These are phyloP conservation scores for Leccinum subrobustum DNA, from an alignment of 1,284 basidiomycete species.

Conservation along the genomic window DNA sequence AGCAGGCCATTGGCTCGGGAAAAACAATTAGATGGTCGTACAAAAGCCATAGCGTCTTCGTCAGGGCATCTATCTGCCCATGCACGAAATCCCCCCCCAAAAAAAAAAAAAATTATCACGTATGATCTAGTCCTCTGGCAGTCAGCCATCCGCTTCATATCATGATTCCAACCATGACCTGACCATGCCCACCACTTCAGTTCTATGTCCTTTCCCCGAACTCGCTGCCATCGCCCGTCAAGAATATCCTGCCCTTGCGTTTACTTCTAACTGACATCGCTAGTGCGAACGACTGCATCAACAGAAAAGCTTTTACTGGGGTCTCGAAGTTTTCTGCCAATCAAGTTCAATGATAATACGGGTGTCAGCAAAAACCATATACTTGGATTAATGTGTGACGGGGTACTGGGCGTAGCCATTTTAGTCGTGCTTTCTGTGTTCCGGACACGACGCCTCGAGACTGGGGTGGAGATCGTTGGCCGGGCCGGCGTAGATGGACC, in stretches of 20 bases:
- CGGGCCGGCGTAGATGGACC: background rate
- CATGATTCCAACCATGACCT: background rate
- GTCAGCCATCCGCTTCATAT: background rate
- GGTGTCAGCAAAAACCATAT: background rate
- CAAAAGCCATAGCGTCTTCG: background rate
- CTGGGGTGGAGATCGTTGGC: background rate
- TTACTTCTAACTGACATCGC: constrained; percentile 28
- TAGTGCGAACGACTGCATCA: constrained; percentile 21
- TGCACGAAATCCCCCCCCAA: background rate
- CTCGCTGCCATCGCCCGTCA: constrained; percentile 15
- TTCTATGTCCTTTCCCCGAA: constrained; percentile 26
- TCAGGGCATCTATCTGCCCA: background rate
- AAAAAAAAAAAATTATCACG: background rate
- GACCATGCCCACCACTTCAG: background rate
- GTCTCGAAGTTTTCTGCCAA: constrained; percentile 22
- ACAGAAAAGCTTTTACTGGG: constrained; percentile 21
- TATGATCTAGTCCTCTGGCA: background rate
- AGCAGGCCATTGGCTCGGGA: background rate
- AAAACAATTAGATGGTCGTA: background rate
- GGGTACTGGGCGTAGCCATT: constrained; percentile 4
- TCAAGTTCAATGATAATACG: background rate
- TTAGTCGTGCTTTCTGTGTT: background rate
- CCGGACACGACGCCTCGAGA: constrained; percentile 3
- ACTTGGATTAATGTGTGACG: constrained; percentile 12
- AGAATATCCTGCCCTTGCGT: constrained; percentile 28